These are phyloP conservation scores for Aureobasidium leucospermi DNA, from an alignment of 2,329 filamentous ascomycete species.

Conservation along the genomic window DNA sequence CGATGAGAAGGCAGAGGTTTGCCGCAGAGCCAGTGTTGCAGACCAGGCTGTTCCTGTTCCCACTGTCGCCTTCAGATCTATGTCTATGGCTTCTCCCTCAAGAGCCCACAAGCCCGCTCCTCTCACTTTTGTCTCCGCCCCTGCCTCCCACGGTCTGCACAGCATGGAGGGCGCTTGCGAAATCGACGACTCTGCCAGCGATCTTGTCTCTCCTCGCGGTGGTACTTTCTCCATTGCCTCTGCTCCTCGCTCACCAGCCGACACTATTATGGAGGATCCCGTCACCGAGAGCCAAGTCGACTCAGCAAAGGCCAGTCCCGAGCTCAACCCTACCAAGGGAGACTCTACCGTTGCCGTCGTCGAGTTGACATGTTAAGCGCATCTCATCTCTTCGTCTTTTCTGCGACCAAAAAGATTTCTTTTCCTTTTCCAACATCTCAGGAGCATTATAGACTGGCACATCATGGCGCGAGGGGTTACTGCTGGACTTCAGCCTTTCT, in stretches of 20 bases:
- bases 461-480: neutral
- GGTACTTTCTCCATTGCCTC: neutral
- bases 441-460: constrained; percentile 7
- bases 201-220: neutral
- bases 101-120: constrained; percentile 8
- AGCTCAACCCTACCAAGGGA: neutral
- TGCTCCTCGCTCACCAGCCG: constrained; percentile 1
- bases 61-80: neutral
- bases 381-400: neutral
- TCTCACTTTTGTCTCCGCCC: neutral
- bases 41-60: neutral
- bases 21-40: neutral
- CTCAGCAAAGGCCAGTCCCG: constrained; percentile 10
- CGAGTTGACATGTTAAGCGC: neutral
- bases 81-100: neutral
- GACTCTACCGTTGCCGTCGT: neutral
- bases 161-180: constrained; percentile 11
- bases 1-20: constrained; percentile 10
- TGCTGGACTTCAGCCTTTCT: constrained; percentile 9
- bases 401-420: neutral
- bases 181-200: constrained; percentile 2
- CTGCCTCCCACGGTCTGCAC: neutral
- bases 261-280: constrained; percentile 8
- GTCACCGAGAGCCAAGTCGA: neutral
- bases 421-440: neutral